A percentile compares a stretch with the other conserved stretches of the same genome.
phyloP scores from a whole-genome alignment of 192 early-diverging fungal species.

The Linnemannia exigua region DNA sequence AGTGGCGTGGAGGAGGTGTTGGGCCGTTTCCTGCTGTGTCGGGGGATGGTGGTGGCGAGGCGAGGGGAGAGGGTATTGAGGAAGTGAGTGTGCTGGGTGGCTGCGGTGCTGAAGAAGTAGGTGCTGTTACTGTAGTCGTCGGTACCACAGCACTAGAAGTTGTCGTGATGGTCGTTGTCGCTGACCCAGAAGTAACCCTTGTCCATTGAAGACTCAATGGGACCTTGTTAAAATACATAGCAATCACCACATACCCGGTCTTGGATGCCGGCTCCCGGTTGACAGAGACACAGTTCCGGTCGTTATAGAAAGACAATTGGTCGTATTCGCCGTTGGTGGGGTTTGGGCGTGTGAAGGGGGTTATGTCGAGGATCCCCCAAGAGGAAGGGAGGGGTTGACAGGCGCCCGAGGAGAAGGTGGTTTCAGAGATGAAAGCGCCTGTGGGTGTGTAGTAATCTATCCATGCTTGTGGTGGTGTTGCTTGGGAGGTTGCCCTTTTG shows the following conservation, averaged over 20 bases:
- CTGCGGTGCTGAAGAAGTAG: not conserved
- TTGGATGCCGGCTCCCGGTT: conserved; percentile 4
- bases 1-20: not conserved
- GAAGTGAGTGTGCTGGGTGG: not conserved
- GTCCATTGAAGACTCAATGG: conserved; percentile 23
- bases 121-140: not conserved
- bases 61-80: not conserved
- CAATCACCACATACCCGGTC: conserved; percentile 7
- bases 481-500: not conserved
- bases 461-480: conserved; percentile 10
- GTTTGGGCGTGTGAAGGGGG: not conserved
- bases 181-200: not conserved
- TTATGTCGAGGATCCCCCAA: conserved; percentile 31
- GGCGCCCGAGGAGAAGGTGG: not conserved
- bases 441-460: conserved; percentile 14
- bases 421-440: conserved; percentile 12
- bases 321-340: not conserved
- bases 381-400: conserved; percentile 2
- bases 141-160: not conserved
- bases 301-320: not conserved
- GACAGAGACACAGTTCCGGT: not conserved
- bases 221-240: not conserved
- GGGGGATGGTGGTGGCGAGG: not conserved
- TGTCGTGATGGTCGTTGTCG: not conserved
- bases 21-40: not conserved